A percentile compares a stretch with the other conserved stretches of the same genome.
Evolutionary conservation across 257 asterid genomes (phyloP).

Genomic region (Jaltomata sinuosa): DNA sequence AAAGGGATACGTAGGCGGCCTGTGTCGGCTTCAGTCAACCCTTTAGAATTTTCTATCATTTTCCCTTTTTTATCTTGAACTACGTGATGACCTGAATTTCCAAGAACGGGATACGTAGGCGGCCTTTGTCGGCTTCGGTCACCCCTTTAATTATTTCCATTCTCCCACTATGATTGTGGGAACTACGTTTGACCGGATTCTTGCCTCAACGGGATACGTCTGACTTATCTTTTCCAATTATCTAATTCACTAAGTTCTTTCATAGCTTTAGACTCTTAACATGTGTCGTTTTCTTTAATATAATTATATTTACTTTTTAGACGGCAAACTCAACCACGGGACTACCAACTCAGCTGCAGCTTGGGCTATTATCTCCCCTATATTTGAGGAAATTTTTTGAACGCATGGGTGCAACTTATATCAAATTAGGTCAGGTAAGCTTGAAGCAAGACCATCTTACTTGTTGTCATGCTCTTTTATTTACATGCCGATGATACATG

Average conservation of each 20-base stretch:
- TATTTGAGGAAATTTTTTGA: conserved; percentile 89
- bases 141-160: too few species aligned
- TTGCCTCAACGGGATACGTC: too few species aligned
- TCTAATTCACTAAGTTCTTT: background rate
- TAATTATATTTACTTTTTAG: conserved; percentile 24
- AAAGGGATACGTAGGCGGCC: too few species aligned
- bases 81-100: too few species aligned
- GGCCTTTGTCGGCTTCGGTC: too few species aligned
- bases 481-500: background rate
- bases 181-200: too few species aligned
- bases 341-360: conserved; percentile 70
- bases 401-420: conserved; percentile 96
- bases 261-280: background rate
- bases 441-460: background rate
- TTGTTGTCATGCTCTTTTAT: background rate
- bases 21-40: too few species aligned
- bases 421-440: conserved; percentile 90
- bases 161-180: too few species aligned
- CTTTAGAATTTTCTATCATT: too few species aligned
- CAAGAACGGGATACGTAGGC: too few species aligned
- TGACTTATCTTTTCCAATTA: background rate
- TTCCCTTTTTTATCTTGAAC: too few species aligned
- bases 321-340: conserved; percentile 55
- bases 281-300: background rate
- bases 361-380: conserved; percentile 79